phyloP scores from a whole-genome alignment of 2,329 filamentous ascomycete species.

The Claviceps sp. region DNA sequence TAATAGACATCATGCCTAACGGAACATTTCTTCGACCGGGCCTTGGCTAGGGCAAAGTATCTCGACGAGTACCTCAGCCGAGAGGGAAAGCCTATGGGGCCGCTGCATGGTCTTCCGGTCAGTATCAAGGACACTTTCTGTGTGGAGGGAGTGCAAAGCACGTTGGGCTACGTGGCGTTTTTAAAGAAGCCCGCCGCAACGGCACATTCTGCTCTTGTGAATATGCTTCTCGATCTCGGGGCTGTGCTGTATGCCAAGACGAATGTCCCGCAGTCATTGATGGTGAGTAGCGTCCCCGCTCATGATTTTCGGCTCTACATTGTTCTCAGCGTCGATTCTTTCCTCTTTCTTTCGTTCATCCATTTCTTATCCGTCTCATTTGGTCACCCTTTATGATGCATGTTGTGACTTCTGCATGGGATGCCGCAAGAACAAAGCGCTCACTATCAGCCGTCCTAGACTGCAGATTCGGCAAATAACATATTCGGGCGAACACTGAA shows the following conservation, averaged over 20 bases:
- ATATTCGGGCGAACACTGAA: conserved; percentile 15
- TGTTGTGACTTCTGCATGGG: background rate
- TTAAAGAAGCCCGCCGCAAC: conserved; percentile 10
- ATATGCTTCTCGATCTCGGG: conserved; percentile 14
- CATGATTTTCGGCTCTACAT: background rate
- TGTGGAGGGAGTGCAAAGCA: conserved; percentile 12
- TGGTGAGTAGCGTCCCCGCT: conserved; percentile 24
- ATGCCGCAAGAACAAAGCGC: too few relatives aligned
- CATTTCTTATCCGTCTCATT: background rate
- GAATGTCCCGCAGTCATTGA: conserved; percentile 47
- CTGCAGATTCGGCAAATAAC: conserved; percentile 26
- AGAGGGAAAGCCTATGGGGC: conserved; percentile 8
- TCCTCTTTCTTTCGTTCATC: background rate
- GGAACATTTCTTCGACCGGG: conserved; percentile 32
- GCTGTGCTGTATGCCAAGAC: conserved; percentile 27
- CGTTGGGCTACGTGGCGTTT: conserved; percentile 15
- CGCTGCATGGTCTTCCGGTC: conserved; percentile 13
- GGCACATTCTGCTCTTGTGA: conserved; percentile 12
- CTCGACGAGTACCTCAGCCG: conserved; percentile 8
- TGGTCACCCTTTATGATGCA: background rate
- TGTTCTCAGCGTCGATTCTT: too few relatives aligned
- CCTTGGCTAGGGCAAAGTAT: conserved; percentile 6
- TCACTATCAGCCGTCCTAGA: conserved; percentile 5
- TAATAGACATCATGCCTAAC: conserved; percentile 21
- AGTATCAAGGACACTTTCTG: conserved; percentile 15